Evolutionary conservation across 208 protist species (phyloP).

Genomic region (Trypanosoma rangeli): DNA sequence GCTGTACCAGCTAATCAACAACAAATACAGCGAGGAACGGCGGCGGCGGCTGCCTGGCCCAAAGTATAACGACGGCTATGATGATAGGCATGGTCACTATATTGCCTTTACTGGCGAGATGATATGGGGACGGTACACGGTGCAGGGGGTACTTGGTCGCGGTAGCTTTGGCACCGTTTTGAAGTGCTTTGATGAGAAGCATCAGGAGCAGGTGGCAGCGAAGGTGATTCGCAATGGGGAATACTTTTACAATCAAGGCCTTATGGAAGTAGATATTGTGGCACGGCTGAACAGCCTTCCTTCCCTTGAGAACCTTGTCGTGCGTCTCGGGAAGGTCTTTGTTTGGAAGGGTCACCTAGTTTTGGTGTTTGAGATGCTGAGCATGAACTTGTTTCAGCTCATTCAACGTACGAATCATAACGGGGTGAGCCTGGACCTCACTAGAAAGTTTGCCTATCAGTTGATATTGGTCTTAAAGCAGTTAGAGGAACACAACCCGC

Average conservation of each 20-base stretch:
- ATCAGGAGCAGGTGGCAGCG: conserved; percentile 73
- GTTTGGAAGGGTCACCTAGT: conserved; percentile 93
- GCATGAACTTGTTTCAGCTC: conserved; percentile 96
- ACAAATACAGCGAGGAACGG: conserved; percentile 24
- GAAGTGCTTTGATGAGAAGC: conserved; percentile 71
- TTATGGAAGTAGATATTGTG: conserved; percentile 84
- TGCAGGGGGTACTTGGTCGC: conserved; percentile 81
- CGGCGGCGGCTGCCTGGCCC: conserved; percentile 16
- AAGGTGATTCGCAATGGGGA: conserved; percentile 86
- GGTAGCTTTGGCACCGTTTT: conserved; percentile 91
- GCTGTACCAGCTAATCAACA: conserved; percentile 24
- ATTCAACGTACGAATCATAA: conserved; percentile 88
- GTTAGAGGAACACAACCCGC: conserved; percentile 83
- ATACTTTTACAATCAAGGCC: conserved; percentile 76
- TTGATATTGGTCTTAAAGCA: conserved; percentile 92
- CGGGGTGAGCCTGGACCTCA: conserved; percentile 85
- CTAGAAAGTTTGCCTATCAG: conserved; percentile 95
- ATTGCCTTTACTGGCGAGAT: conserved; percentile 65
- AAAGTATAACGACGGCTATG: conserved; percentile 45
- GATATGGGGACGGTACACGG: conserved; percentile 77
- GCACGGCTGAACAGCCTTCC: conserved; percentile 63
- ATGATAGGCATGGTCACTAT: conserved; percentile 85
- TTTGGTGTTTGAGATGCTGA: conserved; percentile 97
- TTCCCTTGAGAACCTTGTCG: conserved; percentile 61
- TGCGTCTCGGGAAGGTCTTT: conserved; percentile 79